Evolutionary conservation across 345 rosid species (phyloP).

Genomic region (Aurinia saxatilis): DNA sequence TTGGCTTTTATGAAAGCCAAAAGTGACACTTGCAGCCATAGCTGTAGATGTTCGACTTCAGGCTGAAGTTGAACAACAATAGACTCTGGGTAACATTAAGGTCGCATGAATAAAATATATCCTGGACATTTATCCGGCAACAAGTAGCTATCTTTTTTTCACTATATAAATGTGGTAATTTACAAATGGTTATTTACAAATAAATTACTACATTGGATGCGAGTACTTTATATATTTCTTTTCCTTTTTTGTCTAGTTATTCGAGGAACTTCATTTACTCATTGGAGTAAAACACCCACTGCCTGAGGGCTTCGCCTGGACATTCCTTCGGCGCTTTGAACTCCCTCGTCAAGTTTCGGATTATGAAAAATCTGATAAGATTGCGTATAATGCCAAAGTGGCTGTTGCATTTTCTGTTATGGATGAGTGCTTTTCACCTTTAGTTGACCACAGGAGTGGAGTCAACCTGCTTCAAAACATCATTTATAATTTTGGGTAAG

Average conservation of each 20-base stretch:
- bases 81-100: background rate
- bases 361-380: conserved; percentile 41
- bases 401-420: conserved; percentile 82
- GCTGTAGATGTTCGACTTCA: background rate
- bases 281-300: conserved; percentile 78
- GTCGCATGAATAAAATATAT: background rate
- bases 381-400: conserved; percentile 74
- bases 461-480: conserved; percentile 76
- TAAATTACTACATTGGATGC: background rate
- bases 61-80: background rate
- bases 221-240: conserved; percentile 1
- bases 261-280: conserved; percentile 46
- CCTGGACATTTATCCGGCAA: background rate
- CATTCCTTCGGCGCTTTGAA: conserved; percentile 61
- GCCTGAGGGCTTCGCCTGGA: conserved; percentile 84
- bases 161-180: background rate
- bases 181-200: background rate
- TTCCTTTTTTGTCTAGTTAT: conserved; percentile 37
- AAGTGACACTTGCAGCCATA: background rate
- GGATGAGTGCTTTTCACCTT: conserved; percentile 96
- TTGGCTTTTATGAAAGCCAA: background rate
- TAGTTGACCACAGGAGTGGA: conserved; percentile 82
- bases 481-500: conserved; percentile 84
- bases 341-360: conserved; percentile 42
- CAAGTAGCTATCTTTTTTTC: background rate